Conservation (phyloP, 805 yeast genomes). For the Lipomyces sp. region DNA sequence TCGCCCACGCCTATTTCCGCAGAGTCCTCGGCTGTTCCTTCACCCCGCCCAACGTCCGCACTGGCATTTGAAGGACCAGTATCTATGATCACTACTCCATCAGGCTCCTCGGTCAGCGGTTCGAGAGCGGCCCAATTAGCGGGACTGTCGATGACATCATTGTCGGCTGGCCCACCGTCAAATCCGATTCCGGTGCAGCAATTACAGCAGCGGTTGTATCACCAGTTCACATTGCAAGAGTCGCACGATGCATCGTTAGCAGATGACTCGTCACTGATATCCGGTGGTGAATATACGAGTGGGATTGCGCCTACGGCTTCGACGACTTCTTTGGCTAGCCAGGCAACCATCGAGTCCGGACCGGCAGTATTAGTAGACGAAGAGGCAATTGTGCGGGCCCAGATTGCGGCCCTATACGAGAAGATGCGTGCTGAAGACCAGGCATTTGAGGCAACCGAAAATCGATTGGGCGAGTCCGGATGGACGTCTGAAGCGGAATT, state of each 20-base stretch:
- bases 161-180: neutral
- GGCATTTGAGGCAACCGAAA: constrained; percentile 36
- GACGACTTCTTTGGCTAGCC: neutral
- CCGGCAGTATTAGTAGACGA: neutral
- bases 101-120: neutral
- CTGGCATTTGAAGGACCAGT: neutral
- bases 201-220: constrained; percentile 19
- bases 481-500: constrained; percentile 35
- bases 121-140: neutral
- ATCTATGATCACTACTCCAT: neutral
- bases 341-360: neutral
- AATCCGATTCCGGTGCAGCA: constrained; percentile 13
- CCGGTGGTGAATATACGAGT: neutral
- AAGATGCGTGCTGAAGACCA: constrained; percentile 31
- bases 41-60: constrained; percentile 2
- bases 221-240: constrained; percentile 25
- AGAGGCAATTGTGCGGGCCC: neutral
- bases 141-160: neutral
- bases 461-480: constrained; percentile 29
- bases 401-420: constrained; percentile 15
- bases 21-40: neutral
- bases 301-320: constrained; percentile 4
- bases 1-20: constrained; percentile 28
- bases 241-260: neutral
- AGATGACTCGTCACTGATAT: neutral